A percentile compares a stretch with the other conserved stretches of the same genome.
phyloP scores from a whole-genome alignment of 169 alveolate species.

The Miamiensis avidus region DNA sequence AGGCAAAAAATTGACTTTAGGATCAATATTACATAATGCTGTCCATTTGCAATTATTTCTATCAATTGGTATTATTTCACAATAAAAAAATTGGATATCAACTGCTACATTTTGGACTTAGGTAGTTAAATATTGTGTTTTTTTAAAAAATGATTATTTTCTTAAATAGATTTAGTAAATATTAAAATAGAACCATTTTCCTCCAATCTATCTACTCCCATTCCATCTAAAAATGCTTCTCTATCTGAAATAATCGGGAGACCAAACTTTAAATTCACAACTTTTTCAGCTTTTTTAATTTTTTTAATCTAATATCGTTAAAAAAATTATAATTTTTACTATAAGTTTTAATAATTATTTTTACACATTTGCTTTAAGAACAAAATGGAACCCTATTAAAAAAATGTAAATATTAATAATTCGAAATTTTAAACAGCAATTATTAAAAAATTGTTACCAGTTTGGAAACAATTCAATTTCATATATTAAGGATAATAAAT shows the following conservation, averaged over 20 bases:
- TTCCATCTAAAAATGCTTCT: neutral
- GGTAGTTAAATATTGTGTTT: too few relatives aligned
- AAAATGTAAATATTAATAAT: too few relatives aligned
- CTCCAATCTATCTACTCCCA: neutral
- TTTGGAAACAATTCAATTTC: neutral
- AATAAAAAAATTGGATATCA: neutral
- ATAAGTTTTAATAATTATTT: too few relatives aligned
- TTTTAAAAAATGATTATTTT: too few relatives aligned
- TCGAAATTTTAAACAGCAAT: neutral
- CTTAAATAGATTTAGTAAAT: neutral
- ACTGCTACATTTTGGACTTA: neutral
- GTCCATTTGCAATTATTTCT: neutral
- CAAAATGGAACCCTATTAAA: neutral
- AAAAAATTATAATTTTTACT: too few relatives aligned
- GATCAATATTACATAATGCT: neutral
- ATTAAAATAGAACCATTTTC: neutral
- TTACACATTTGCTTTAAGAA: neutral
- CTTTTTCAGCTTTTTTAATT: neutral
- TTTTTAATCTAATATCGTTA: too few relatives aligned
- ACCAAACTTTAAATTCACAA: neutral
- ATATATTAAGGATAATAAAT: too few relatives aligned
- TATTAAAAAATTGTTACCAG: neutral
- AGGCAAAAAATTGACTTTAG: neutral
- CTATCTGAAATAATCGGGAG: neutral
- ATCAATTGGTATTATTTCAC: neutral